Conservation (phyloP, 805 yeast species). For the Teunomyces barrocoloradensis region DNA sequence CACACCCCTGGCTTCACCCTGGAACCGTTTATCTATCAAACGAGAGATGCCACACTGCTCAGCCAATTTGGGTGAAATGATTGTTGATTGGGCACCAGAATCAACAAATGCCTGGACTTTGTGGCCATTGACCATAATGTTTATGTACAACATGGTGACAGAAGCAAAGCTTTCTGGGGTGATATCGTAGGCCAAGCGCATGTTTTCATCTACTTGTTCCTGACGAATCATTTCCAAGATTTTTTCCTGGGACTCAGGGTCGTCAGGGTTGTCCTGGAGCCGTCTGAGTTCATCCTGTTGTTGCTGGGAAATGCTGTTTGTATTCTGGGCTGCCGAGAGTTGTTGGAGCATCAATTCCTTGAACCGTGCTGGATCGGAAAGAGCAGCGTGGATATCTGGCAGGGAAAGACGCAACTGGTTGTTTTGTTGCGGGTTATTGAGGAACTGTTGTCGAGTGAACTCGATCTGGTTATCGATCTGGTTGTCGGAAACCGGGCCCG, state of each 20-base stretch:
- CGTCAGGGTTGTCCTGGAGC: conserved; percentile 64
- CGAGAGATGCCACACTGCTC: conserved; percentile 66
- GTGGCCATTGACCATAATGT: conserved; percentile 73
- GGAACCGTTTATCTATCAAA: conserved; percentile 74
- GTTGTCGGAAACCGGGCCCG: conserved; percentile 6
- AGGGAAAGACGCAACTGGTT: conserved; percentile 34
- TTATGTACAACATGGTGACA: conserved; percentile 81
- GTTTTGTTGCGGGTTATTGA: conserved; percentile 39
- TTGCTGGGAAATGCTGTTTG: not conserved
- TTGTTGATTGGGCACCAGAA: conserved; percentile 91
- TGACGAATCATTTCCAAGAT: conserved; percentile 67
- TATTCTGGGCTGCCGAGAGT: conserved; percentile 23
- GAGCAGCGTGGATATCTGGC: conserved; percentile 47
- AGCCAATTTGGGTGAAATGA: conserved; percentile 76
- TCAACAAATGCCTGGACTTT: conserved; percentile 92
- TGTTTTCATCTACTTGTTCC: conserved; percentile 75
- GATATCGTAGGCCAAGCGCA: conserved; percentile 75
- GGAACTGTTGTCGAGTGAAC: conserved; percentile 46
- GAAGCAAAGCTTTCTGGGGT: conserved; percentile 87
- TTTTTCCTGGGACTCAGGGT: conserved; percentile 63
- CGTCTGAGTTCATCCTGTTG: conserved; percentile 44
- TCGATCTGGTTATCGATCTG: conserved; percentile 40
- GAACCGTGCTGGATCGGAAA: conserved; percentile 51
- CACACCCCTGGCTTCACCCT: conserved; percentile 87
- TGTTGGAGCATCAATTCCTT: conserved; percentile 35